Evolutionary conservation across 257 asterid genomes (phyloP), one percentile per base, ranked within the genome.

Genomic region (Nyctanthes arbortristis): DNA sequence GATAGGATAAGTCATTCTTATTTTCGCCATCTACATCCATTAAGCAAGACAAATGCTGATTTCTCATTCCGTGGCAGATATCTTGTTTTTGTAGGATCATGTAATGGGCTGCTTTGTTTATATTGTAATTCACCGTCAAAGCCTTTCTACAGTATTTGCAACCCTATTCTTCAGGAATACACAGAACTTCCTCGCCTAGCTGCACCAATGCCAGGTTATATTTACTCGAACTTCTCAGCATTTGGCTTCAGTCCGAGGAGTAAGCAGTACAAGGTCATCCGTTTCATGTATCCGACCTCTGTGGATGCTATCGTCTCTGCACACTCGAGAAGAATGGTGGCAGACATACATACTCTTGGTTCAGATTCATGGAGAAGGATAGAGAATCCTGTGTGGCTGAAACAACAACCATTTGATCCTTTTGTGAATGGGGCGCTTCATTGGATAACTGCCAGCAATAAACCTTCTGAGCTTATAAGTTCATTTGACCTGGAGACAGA

Each of bases 81-180:
- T 60, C 67, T 73, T 9, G 32, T 70, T 40, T 67, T 85, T 30
- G 59, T 85, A 54, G 91, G 88, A 63, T 81, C 87, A 2, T 85
- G 88, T 65, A 77, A 82, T 20, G 91, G 91, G 18, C 79, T 85
- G 24, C 79, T 85, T 5, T 85, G 91, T 69, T 64, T 81, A 22
- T 81, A 71, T 66, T 65, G 70, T 25, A 34, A 57, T 29, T 61
- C 63, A 13, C 31, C 76, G 7, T 4, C 67, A 2, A 63, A 57
- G 47, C 82, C 80, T 54, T 63, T 73, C 75, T 85, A 80, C 35
- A 54, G 66, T 47, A 75, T 85, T 59, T 78, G 83, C 78, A 85
- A 85, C 70, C 88, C 88, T 47, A 57, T 82, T 39, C 83, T 78
- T 2, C 72, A 80, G 12, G 88, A 82, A 63, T 69, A 57, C 45